These are phyloP conservation scores for Hyphochytrium catenoides DNA, from an alignment of 352 stramenopile genomes.

Conservation along the genomic window DNA sequence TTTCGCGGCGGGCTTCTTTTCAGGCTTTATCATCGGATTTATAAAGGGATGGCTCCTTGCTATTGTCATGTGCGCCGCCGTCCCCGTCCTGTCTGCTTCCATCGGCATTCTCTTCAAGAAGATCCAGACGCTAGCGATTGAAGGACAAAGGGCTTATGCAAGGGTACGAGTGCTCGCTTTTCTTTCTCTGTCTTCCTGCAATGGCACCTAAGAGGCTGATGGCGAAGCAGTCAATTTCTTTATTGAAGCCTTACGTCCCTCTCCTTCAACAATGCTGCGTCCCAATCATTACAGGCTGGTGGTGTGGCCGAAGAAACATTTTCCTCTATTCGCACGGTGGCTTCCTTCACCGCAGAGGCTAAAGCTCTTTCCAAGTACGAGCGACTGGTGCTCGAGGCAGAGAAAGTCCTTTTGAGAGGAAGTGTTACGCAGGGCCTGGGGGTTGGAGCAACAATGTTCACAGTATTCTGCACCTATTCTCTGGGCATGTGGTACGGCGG, in stretches of 20 bases:
- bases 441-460: constrained; percentile 33
- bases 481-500: constrained; percentile 48
- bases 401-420: constrained; percentile 21
- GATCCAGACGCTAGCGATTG: too few species aligned
- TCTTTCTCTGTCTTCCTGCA: too few species aligned
- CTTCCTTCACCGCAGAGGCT: constrained; percentile 40
- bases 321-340: constrained; percentile 37
- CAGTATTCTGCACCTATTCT: constrained; percentile 37
- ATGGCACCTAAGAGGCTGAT: too few species aligned
- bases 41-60: constrained; percentile 18
- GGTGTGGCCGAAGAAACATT: constrained; percentile 39
- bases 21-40: constrained; percentile 19
- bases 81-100: constrained; percentile 14
- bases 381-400: constrained; percentile 17
- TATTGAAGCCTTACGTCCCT: too few species aligned
- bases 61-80: constrained; percentile 16
- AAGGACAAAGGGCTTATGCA: too few species aligned
- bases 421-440: constrained; percentile 23
- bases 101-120: constrained; percentile 17
- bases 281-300: too few species aligned
- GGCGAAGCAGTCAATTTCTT: too few species aligned
- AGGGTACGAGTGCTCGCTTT: too few species aligned
- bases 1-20: constrained; percentile 13
- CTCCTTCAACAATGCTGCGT: too few species aligned
- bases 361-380: constrained; percentile 34